Conservation (phyloP, 2,329 filamentous ascomycete species). For the Alternaria ventricosa region DNA sequence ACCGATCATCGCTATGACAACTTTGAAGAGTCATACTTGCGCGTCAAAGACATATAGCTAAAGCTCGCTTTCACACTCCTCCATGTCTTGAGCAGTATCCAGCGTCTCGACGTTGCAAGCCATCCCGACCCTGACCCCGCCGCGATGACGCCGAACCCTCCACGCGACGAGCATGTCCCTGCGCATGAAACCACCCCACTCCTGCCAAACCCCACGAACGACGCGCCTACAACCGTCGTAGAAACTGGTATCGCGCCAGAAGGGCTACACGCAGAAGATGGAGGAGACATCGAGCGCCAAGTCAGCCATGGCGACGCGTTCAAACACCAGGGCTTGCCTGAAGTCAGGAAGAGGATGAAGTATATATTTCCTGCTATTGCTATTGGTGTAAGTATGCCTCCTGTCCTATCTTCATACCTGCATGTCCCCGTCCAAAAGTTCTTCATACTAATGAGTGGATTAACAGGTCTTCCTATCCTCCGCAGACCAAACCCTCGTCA, state of each 20-base stretch:
- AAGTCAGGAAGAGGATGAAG: constrained; percentile 59
- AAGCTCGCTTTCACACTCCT: not conserved
- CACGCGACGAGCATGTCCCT: not conserved
- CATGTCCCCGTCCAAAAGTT: too few species aligned
- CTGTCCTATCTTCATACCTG: too few species aligned
- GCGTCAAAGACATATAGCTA: not conserved
- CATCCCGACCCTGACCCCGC: constrained; percentile 1
- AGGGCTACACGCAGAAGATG: constrained; percentile 22
- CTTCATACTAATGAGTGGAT: not conserved
- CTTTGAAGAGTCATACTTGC: not conserved
- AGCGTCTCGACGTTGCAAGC: not conserved
- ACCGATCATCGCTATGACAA: not conserved
- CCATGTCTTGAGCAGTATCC: not conserved
- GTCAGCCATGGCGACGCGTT: constrained; percentile 36
- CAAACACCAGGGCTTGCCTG: constrained; percentile 55
- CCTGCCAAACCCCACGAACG: constrained; percentile 37
- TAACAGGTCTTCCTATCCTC: constrained; percentile 73
- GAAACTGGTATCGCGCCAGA: constrained; percentile 35
- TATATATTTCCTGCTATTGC: constrained; percentile 68
- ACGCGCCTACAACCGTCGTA: constrained; percentile 28
- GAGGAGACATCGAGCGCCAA: constrained; percentile 46
- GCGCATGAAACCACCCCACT: constrained; percentile 55
- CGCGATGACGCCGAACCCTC: constrained; percentile 6
- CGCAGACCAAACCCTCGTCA: constrained; percentile 76
- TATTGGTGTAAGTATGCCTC: constrained; percentile 64